These are phyloP conservation scores for Pseudogymnoascus destructans DNA, from an alignment of 2,329 filamentous ascomycete species.

Conservation along the genomic window DNA sequence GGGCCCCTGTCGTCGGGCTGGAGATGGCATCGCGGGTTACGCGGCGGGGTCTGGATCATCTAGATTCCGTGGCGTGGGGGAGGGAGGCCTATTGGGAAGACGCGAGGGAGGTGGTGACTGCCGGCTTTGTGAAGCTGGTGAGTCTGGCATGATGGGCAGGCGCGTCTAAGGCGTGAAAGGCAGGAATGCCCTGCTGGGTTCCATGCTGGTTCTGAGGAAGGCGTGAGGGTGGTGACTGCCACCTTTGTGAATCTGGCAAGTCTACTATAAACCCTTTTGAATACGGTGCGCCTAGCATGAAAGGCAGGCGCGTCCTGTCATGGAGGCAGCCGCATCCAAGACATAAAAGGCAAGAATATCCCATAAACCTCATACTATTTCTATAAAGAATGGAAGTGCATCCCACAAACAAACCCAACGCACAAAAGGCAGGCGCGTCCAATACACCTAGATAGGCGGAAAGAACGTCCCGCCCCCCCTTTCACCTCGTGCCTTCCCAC, in stretches of 20 bases:
- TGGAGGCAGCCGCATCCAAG: neutral
- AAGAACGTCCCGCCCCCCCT: neutral
- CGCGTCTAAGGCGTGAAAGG: neutral
- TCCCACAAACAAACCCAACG: neutral
- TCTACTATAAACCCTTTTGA: neutral
- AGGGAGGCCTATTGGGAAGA: neutral
- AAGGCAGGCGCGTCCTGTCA: too few species aligned
- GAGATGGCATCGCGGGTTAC: neutral
- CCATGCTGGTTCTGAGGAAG: neutral
- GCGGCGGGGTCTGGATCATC: neutral
- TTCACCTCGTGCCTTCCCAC: neutral
- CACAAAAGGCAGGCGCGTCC: too few species aligned
- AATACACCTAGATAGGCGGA: neutral
- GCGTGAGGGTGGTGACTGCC: neutral
- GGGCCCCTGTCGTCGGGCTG: neutral
- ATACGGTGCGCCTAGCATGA: too few species aligned
- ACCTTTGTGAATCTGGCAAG: neutral
- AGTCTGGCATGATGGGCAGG: neutral
- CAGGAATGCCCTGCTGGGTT: neutral
- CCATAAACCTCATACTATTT: neutral
- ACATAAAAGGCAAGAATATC: neutral
- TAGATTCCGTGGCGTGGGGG: neutral
- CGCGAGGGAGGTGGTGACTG: neutral
- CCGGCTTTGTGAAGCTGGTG: neutral
- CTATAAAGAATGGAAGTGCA: neutral